These are phyloP conservation scores for Monosporascus sp. DNA, from an alignment of 2,329 filamentous ascomycete genomes.

Conservation along the genomic window DNA sequence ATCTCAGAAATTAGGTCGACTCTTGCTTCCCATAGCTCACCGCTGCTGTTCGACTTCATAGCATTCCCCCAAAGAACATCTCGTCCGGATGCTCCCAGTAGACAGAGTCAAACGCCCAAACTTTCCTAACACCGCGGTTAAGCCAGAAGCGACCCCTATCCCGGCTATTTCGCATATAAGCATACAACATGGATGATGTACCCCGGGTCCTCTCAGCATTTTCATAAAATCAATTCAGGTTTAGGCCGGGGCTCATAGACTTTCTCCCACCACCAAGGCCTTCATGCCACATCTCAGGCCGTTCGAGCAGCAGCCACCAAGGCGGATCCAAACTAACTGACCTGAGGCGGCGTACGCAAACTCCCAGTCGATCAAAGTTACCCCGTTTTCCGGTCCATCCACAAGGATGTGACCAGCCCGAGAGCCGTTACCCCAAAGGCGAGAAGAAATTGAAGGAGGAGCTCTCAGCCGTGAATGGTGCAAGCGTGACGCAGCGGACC, in stretches of 20 bases:
- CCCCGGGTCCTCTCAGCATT: constrained; percentile 21
- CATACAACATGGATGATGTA: constrained; percentile 17
- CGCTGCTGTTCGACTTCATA: neutral
- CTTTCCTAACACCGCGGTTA: constrained; percentile 30
- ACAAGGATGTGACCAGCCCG: neutral
- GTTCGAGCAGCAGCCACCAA: constrained; percentile 32
- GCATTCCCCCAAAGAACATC: constrained; percentile 24
- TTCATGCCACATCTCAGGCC: constrained; percentile 25
- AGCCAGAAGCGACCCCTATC: constrained; percentile 27
- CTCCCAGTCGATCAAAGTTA: constrained; percentile 36
- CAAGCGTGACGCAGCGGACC: too few species aligned
- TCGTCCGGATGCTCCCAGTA: constrained; percentile 33
- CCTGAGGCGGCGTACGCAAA: constrained; percentile 29
- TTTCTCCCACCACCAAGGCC: constrained; percentile 25
- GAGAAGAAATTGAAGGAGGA: neutral
- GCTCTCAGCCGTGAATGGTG: neutral
- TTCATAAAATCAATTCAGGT: constrained; percentile 29
- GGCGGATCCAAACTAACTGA: constrained; percentile 30
- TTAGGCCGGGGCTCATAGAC: constrained; percentile 26
- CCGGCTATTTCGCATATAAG: constrained; percentile 32
- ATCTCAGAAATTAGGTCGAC: neutral
- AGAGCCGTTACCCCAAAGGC: neutral
- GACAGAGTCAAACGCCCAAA: constrained; percentile 32
- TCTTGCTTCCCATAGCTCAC: neutral
- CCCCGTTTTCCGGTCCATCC: constrained; percentile 7